Evolutionary conservation across 768 basidiomycete species (phyloP), one percentile per base, ranked within the genome.

Genomic region (Cystobasidium tubakii): DNA sequence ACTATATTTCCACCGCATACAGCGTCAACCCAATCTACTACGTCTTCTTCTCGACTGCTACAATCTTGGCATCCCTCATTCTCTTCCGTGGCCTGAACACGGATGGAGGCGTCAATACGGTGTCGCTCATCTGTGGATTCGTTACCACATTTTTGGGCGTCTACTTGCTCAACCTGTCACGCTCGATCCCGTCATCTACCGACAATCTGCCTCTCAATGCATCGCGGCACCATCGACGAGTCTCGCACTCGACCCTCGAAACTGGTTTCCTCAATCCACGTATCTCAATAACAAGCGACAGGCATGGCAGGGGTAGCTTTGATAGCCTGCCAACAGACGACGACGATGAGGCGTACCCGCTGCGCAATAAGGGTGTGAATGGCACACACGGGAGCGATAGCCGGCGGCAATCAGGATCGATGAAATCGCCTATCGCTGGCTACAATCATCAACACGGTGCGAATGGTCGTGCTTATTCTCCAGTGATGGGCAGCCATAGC

Each of bases 11-110:
- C 25, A n/a, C 57, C 54, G 27, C 23, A 39, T 10, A 66, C 76
- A 95, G 92, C 62, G 94, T 98, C 65, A 98, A 98, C 81, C 95
- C 94, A 0, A 89, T 96, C 84, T 98, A 98, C 83, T 97, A 93
- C 79, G 95, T 97, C 81, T 89, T 91, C 81, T 99, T 99, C 83
- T 91, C 92, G 21, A 90, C 90, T 1, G 89, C 89, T 3, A 97
- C 94, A 60, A 89, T 95, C 79, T 84, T 96, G 53, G 92, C 96
- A 0, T 96, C 92, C 75, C 86, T 96, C 74, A 95, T 99, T 78
- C 86, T 99, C 75, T 97, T 98, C 86, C 90, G 93, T 84, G 96
- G 96, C 0, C 90, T 98, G 84, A 92, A 97, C 83, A 97, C 92
- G 4, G 87, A 88, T 31, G 88, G 87, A 74, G 88, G 86, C 15